Conservation (phyloP, 352 stramenopile species). For the Globisporangium cylindrosporum region DNA sequence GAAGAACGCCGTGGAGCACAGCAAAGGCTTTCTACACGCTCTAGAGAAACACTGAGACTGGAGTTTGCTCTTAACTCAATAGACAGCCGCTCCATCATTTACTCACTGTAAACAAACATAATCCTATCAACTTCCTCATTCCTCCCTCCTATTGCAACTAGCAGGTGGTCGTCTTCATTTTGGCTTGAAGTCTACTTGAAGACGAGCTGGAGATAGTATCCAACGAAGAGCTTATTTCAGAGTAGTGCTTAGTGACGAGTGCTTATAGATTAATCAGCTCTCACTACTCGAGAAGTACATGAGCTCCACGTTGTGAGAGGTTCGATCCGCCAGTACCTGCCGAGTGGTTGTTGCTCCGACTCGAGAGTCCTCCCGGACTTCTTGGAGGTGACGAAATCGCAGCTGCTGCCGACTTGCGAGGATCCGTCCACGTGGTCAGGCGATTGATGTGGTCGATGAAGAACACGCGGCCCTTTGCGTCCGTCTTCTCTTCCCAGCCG, state of each 20-base stretch:
- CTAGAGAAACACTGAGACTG: slow-evolving; percentile 18
- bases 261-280: background rate
- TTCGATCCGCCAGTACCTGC: background rate
- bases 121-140: background rate
- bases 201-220: no score
- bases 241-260: background rate
- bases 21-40: slow-evolving; percentile 45
- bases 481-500: slow-evolving; percentile 70
- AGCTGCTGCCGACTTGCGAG: slow-evolving; percentile 18
- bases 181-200: no score
- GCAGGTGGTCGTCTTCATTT: no score
- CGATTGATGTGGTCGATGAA: slow-evolving; percentile 79
- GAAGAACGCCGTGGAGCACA: slow-evolving; percentile 66
- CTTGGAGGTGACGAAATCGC: background rate
- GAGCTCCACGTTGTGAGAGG: slow-evolving; percentile 14
- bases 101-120: background rate
- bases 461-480: slow-evolving; percentile 64
- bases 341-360: slow-evolving; percentile 9
- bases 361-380: slow-evolving; percentile 5
- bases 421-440: slow-evolving; percentile 69
- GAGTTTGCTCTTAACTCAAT: background rate
- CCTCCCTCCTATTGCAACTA: background rate
- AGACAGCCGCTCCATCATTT: background rate
- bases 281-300: slow-evolving; percentile 15
- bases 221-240: background rate